These are phyloP conservation scores for Microbotryomycetes sp. DNA, from an alignment of 1,284 basidiomycete species.

Conservation along the genomic window DNA sequence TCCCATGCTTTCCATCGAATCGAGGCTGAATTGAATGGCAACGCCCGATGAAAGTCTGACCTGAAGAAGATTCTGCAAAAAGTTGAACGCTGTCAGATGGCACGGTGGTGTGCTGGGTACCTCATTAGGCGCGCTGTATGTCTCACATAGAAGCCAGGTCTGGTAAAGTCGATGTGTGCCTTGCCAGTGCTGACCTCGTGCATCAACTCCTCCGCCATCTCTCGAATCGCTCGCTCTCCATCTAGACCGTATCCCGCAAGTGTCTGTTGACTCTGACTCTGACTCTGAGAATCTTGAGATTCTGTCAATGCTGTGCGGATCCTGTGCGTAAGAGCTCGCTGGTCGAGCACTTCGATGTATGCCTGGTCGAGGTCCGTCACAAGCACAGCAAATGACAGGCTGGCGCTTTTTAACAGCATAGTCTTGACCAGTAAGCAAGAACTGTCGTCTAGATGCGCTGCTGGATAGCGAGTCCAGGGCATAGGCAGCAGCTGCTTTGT, in stretches of 20 bases:
- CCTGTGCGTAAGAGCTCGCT: slow-evolving; percentile 5
- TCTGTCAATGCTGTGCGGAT: slow-evolving; percentile 6
- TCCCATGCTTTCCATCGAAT: slow-evolving; percentile 5
- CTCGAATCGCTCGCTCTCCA: neutral
- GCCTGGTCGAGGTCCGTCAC: slow-evolving; percentile 12
- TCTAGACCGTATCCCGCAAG: slow-evolving; percentile 6
- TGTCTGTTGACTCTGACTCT: neutral
- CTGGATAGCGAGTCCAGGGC: neutral
- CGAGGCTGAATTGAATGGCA: slow-evolving; percentile 1
- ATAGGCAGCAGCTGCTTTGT: neutral
- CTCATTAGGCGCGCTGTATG: too few species aligned
- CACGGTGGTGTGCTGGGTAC: too few species aligned
- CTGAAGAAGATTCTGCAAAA: slow-evolving; percentile 4
- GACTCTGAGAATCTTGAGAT: neutral
- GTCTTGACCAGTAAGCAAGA: neutral
- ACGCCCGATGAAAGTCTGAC: neutral
- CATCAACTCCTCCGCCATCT: neutral
- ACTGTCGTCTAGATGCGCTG: too few species aligned
- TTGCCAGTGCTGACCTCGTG: neutral
- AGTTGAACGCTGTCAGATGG: too few species aligned
- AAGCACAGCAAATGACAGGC: slow-evolving; percentile 5
- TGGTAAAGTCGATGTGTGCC: neutral
- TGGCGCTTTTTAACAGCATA: neutral
- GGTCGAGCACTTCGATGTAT: slow-evolving; percentile 11
- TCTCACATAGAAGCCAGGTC: slow-evolving; percentile 19